Evolutionary conservation across 805 yeast species (phyloP).

Genomic region (Cyberlindnera misumaiensis): DNA sequence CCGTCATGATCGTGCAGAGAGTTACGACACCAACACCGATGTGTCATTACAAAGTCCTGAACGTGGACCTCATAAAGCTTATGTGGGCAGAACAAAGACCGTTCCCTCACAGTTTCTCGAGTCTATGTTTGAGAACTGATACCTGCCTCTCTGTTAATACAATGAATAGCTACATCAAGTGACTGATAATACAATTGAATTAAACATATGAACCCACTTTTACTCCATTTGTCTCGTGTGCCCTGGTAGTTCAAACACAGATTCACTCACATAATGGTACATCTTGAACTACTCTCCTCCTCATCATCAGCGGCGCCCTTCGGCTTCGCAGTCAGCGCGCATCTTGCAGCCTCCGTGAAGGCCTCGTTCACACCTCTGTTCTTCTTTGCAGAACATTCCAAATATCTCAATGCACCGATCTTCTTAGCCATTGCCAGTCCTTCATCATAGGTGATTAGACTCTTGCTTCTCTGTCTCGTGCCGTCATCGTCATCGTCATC

Average conservation of each 20-base stretch:
- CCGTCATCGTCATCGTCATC: slow-evolving; percentile 35
- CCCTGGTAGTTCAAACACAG: background rate
- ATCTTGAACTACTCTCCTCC: slow-evolving; percentile 27
- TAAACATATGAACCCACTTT: too few relatives aligned
- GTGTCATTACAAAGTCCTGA: slow-evolving; percentile 13
- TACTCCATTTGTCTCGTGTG: too few relatives aligned
- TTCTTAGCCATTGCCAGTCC: slow-evolving; percentile 89
- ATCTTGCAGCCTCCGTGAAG: slow-evolving; percentile 96
- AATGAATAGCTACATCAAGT: too few relatives aligned
- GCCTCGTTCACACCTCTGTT: slow-evolving; percentile 99
- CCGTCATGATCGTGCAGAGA: slow-evolving; percentile 8
- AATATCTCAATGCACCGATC: slow-evolving; percentile 88
- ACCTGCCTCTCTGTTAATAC: too few relatives aligned
- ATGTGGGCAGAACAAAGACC: slow-evolving; percentile 19
- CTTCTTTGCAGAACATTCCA: slow-evolving; percentile 95
- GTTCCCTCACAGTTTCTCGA: slow-evolving; percentile 46
- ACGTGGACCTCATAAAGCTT: slow-evolving; percentile 12
- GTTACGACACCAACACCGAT: slow-evolving; percentile 14
- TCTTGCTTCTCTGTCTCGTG: slow-evolving; percentile 27
- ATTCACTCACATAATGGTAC: slow-evolving; percentile 33
- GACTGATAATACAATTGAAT: too few relatives aligned
- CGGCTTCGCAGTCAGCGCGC: slow-evolving; percentile 85
- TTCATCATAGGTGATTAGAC: slow-evolving; percentile 81
- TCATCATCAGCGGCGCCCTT: slow-evolving; percentile 55
- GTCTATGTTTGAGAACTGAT: slow-evolving; percentile 36